Evolutionary conservation across 352 stramenopile genomes (phyloP).

Genomic region (Poterioochromonas sp.): DNA sequence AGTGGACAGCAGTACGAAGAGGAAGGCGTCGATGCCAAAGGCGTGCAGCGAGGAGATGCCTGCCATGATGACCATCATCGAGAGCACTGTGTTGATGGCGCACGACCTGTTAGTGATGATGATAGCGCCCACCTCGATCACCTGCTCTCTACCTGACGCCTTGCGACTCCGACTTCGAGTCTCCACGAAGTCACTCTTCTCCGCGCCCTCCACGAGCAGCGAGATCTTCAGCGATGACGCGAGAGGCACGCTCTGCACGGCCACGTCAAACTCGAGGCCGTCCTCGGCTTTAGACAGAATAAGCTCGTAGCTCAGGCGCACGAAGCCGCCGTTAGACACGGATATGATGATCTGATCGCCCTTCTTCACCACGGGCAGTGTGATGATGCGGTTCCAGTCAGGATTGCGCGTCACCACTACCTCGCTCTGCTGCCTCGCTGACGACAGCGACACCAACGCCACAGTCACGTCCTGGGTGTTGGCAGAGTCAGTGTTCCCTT

Average conservation of each 20-base stretch:
- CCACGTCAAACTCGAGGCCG: slow-evolving; percentile 3
- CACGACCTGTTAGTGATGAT: not conserved
- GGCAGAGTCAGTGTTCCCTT: not conserved
- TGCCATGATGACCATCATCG: not conserved
- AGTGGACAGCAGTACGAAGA: not conserved
- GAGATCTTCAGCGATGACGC: slow-evolving; percentile 18
- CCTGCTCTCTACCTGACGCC: not conserved
- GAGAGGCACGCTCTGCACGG: slow-evolving; percentile 5
- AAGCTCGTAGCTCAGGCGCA: not conserved
- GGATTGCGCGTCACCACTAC: not conserved
- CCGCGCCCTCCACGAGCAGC: not conserved
- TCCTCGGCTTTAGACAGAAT: not conserved
- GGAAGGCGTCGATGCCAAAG: too few species aligned
- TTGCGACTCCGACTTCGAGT: not conserved
- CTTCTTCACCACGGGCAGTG: not conserved
- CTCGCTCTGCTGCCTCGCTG: not conserved
- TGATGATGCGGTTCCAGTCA: not conserved
- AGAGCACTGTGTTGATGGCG: not conserved
- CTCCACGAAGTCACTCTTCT: not conserved
- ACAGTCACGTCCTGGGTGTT: slow-evolving; percentile 5
- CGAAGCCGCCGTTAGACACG: slow-evolving; percentile 10
- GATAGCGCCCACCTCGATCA: not conserved
- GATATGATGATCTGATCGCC: slow-evolving; percentile 2
- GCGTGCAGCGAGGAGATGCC: not conserved
- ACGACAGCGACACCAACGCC: not conserved